These are phyloP conservation scores for Cryptococcus depauperatus DNA, from an alignment of 1,284 basidiomycete genomes.

Conservation along the genomic window DNA sequence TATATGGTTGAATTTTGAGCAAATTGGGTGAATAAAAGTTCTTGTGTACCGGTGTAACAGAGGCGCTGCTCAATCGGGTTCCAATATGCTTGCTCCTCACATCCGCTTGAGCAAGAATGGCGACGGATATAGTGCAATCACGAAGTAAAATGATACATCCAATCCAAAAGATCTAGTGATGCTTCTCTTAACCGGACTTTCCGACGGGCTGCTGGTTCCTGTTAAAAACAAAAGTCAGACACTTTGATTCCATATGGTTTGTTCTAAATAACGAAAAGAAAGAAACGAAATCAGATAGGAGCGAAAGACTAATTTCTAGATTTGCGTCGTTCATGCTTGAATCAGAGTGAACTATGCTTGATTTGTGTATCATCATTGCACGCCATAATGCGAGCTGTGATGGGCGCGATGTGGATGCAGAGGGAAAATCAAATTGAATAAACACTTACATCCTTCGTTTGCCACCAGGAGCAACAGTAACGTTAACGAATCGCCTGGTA, in stretches of 20 bases:
- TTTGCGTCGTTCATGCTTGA: constrained; percentile 59
- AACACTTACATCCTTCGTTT: constrained; percentile 88
- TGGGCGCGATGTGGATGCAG: background rate
- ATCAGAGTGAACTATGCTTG: constrained; percentile 90
- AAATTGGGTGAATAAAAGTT: background rate
- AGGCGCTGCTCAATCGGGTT: background rate
- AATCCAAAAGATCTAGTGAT: too few species aligned
- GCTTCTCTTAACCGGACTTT: constrained; percentile 45
- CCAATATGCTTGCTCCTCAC: too few species aligned
- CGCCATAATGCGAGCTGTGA: background rate
- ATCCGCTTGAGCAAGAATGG: too few species aligned
- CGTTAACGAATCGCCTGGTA: constrained; percentile 64
- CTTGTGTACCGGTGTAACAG: background rate
- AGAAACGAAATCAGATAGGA: constrained; percentile 65
- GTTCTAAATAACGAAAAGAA: constrained; percentile 7
- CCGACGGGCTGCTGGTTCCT: constrained; percentile 45
- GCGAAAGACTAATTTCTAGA: constrained; percentile 70
- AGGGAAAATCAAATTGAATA: constrained; percentile 1
- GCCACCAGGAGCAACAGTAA: constrained; percentile 78
- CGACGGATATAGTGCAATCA: too few species aligned
- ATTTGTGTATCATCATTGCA: constrained; percentile 55
- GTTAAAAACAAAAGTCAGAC: constrained; percentile 11
- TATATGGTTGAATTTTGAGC: background rate
- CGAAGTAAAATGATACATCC: too few species aligned
- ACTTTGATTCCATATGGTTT: background rate